Evolutionary conservation across 2,329 filamentous ascomycete genomes (phyloP).

Genomic region (Byssothecium circinans): DNA sequence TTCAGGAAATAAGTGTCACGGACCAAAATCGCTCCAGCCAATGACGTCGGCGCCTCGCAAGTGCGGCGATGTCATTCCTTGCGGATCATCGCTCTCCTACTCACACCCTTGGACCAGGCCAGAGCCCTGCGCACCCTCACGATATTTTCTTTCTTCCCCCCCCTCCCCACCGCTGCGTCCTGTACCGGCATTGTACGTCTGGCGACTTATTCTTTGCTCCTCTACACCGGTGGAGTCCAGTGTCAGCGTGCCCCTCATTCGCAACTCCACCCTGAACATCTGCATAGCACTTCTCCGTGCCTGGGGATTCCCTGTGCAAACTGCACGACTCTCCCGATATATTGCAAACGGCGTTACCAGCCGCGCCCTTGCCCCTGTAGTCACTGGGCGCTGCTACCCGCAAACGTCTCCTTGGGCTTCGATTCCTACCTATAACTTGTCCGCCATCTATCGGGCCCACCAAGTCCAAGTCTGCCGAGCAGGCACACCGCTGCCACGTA

Average conservation of each 20-base stretch:
- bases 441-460: constrained; percentile 22
- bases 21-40: not conserved
- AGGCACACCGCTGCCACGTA: constrained; percentile 12
- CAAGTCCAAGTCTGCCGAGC: constrained; percentile 6
- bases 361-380: constrained; percentile 12
- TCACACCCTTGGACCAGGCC: not conserved
- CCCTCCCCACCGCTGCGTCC: not conserved
- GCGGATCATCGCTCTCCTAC: not conserved
- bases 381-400: constrained; percentile 17
- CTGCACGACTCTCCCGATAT: constrained; percentile 15
- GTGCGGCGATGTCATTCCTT: constrained; percentile 2
- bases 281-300: constrained; percentile 9
- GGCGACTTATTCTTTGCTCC: constrained; percentile 1
- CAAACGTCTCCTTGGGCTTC: constrained; percentile 21
- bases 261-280: constrained; percentile 12
- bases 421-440: constrained; percentile 11
- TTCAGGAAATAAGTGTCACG: too few species aligned
- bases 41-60: not conserved
- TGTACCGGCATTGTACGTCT: not conserved
- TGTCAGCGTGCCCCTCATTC: constrained; percentile 13
- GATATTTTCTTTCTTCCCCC: constrained; percentile 2
- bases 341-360: not conserved
- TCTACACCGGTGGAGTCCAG: not conserved
- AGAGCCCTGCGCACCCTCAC: constrained; percentile 3
- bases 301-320: constrained; percentile 18